Conservation (phyloP, 768 basidiomycete genomes). For the Baorangia bicolor region DNA sequence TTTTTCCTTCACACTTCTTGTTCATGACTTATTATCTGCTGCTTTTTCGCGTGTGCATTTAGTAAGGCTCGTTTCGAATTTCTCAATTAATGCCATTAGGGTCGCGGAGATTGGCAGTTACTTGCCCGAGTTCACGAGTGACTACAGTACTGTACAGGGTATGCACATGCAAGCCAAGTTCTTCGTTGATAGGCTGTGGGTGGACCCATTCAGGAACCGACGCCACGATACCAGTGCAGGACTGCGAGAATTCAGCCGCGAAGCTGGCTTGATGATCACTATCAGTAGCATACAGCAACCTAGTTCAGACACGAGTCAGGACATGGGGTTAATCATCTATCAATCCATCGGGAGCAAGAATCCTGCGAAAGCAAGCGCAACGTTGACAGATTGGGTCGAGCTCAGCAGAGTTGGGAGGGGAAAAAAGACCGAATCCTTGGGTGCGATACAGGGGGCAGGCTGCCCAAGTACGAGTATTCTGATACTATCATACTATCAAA, state of each 20-base stretch:
- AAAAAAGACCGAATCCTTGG: not conserved
- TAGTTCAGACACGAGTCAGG: not conserved
- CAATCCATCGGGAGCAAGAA: not conserved
- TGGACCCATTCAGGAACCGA: not conserved
- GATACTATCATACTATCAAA: too few species aligned
- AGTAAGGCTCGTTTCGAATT: not conserved
- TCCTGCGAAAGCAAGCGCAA: not conserved
- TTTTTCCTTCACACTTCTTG: conserved; percentile 7
- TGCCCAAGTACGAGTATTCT: not conserved
- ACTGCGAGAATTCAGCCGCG: not conserved
- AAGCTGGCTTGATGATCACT: not conserved
- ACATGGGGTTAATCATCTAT: not conserved
- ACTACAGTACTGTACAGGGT: not conserved
- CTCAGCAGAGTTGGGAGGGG: not conserved
- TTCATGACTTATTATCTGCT: conserved; percentile 16
- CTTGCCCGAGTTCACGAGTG: not conserved
- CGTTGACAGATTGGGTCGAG: not conserved
- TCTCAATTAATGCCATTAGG: not conserved
- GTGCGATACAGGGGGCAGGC: not conserved
- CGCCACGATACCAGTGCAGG: not conserved
- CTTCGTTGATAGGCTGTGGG: not conserved
- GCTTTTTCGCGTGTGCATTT: conserved; percentile 2
- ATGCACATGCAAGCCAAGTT: not conserved
- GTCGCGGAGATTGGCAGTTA: not conserved
- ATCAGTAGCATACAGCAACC: not conserved